phyloP scores from a whole-genome alignment of 371 early-diverging fungal species.

The Amoeboaphelidium protococcarum region DNA sequence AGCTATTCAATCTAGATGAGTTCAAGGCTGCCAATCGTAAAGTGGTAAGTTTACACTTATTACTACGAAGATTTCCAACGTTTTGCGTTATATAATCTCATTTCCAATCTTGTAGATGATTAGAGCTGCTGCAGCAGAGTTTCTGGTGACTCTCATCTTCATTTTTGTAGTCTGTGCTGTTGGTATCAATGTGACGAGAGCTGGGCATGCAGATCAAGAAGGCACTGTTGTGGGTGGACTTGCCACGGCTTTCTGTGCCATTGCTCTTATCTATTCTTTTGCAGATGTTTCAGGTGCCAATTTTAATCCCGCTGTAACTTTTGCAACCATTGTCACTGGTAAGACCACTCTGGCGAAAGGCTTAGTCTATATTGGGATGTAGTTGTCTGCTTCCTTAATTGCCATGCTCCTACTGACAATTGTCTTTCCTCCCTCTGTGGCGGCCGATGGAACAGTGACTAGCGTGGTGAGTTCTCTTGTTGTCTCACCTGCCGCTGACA shows the following conservation, averaged over 20 bases:
- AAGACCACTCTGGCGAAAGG: conserved; percentile 27
- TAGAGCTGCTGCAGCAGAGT: not conserved
- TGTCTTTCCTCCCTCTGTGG: conserved; percentile 20
- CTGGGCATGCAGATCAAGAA: conserved; percentile 8
- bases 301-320: conserved; percentile 38
- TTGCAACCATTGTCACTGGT: conserved; percentile 30
- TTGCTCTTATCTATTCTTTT: conserved; percentile 41
- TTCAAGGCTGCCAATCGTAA: too few relatives aligned
- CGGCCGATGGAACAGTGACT: conserved; percentile 9
- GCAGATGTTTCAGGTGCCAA: conserved; percentile 33
- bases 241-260: conserved; percentile 21
- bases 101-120: not conserved
- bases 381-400: conserved; percentile 25
- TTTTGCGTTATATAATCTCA: too few relatives aligned
- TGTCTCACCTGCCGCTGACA: conserved; percentile 9
- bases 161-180: not conserved
- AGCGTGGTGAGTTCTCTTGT: conserved; percentile 14
- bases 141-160: not conserved
- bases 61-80: too few relatives aligned
- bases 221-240: conserved; percentile 21
- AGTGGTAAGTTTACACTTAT: too few relatives aligned
- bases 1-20: too few relatives aligned
- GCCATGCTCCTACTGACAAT: conserved; percentile 21
- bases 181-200: not conserved
- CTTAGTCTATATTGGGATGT: conserved; percentile 25